Evolutionary conservation across 108 stramenopile species (phyloP).

Genomic region (Cyclotella sp.): DNA sequence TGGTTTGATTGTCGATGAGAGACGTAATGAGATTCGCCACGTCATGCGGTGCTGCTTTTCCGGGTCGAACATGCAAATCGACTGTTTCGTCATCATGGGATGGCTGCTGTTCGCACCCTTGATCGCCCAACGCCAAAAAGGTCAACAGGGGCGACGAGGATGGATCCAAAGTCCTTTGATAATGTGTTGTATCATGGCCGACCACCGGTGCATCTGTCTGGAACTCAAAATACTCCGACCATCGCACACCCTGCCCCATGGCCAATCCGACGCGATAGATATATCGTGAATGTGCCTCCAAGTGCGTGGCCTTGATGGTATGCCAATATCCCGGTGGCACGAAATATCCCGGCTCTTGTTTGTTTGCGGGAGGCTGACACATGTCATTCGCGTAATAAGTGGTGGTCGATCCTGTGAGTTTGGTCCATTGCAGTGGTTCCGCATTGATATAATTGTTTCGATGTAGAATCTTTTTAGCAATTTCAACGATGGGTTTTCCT

Average conservation of each 20-base stretch:
- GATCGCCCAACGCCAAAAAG: constrained; percentile 75
- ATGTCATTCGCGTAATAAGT: constrained; percentile 72
- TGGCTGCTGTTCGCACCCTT: constrained; percentile 47
- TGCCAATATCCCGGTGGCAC: constrained; percentile 66
- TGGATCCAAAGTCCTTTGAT: too few species aligned
- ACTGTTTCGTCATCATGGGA: background rate
- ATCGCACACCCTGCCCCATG: constrained; percentile 39
- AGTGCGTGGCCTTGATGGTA: constrained; percentile 48
- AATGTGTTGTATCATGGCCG: constrained; percentile 9
- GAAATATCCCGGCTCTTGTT: constrained; percentile 60
- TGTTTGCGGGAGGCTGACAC: constrained; percentile 76
- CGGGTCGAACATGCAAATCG: constrained; percentile 2
- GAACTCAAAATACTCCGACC: constrained; percentile 33
- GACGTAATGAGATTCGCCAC: constrained; percentile 35
- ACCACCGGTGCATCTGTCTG: constrained; percentile 5
- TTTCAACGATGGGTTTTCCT: constrained; percentile 53
- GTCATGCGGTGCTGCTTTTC: constrained; percentile 39
- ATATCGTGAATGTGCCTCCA: constrained; percentile 60
- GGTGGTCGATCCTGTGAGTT: constrained; percentile 36
- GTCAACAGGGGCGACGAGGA: constrained; percentile 24
- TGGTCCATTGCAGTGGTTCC: constrained; percentile 28
- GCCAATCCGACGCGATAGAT: constrained; percentile 65
- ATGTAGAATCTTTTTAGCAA: constrained; percentile 8
- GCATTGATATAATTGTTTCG: background rate
- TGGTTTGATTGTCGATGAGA: constrained; percentile 15